phyloP scores from a whole-genome alignment of 179 eudicot genomes.

The Nepenthes alata region DNA sequence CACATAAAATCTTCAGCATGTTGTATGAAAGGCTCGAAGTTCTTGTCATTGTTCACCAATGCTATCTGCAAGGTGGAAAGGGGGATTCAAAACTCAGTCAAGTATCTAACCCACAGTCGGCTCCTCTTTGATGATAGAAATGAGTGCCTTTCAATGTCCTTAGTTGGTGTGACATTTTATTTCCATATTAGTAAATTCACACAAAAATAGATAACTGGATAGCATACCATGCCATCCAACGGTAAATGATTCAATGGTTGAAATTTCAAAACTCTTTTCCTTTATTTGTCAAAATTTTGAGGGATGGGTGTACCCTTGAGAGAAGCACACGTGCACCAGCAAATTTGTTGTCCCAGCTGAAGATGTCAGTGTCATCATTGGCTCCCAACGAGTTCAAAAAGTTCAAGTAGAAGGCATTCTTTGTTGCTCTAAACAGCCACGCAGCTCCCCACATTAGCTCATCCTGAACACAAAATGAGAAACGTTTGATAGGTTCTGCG shows the following conservation, averaged over 20 bases:
- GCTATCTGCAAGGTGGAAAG: constrained; percentile 25
- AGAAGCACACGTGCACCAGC: constrained; percentile 86
- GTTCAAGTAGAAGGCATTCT: constrained; percentile 32
- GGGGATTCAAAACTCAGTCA: background rate
- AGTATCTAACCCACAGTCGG: background rate
- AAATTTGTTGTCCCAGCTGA: constrained; percentile 90
- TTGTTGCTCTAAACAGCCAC: constrained; percentile 73
- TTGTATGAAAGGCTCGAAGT: constrained; percentile 42
- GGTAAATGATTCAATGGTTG: too few relatives aligned
- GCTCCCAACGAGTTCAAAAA: constrained; percentile 54
- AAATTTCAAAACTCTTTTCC: too few relatives aligned
- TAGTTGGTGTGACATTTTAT: too few relatives aligned
- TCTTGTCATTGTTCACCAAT: constrained; percentile 35
- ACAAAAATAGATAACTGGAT: too few relatives aligned
- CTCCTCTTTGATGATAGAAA: too few relatives aligned
- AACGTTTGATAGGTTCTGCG: too few relatives aligned
- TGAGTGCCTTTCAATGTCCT: too few relatives aligned
- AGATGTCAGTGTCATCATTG: constrained; percentile 49
- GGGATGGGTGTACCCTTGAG: constrained; percentile 40
- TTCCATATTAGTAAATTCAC: too few relatives aligned
- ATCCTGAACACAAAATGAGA: constrained; percentile 25
- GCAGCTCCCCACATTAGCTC: constrained; percentile 97
- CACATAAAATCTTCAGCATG: constrained; percentile 79
- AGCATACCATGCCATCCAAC: too few relatives aligned
- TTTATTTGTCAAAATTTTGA: background rate